A percentile compares a stretch with the other conserved stretches of the same genome.
Conservation (phyloP, 345 rosid genomes). For the Gossypium ekmanianum region DNA sequence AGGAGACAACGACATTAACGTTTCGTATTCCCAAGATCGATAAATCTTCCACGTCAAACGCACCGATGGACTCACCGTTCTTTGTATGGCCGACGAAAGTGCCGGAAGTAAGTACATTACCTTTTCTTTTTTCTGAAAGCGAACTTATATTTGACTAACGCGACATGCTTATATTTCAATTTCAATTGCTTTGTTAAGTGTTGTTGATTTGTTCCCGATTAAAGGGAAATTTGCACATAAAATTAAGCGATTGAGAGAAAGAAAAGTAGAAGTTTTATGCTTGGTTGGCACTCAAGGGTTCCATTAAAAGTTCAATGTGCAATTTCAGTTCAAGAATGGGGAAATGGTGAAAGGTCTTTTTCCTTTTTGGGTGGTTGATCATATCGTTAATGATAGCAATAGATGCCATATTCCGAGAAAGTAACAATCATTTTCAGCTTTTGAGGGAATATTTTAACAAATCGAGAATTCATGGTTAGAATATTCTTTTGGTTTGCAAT, state of each 20-base stretch:
- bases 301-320: not conserved
- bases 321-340: not conserved
- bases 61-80: constrained; percentile 96
- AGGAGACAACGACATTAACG: constrained; percentile 64
- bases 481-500: not conserved
- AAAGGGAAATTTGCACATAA: not conserved
- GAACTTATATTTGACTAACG: not conserved
- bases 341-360: not conserved
- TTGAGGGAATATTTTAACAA: not conserved
- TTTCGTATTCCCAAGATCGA: constrained; percentile 91
- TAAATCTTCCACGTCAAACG: constrained; percentile 88
- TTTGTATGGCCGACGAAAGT: constrained; percentile 95
- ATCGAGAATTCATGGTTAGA: not conserved
- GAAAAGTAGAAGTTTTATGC: not conserved
- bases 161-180: not conserved
- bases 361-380: not conserved
- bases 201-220: not conserved
- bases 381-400: not conserved
- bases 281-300: not conserved
- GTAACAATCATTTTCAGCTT: not conserved
- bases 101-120: constrained; percentile 60
- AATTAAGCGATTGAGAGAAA: not conserved
- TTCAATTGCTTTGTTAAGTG: not conserved
- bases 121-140: not conserved
- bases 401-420: not conserved